Evolutionary conservation across 306 rosid species (phyloP), one percentile per base, ranked within the genome.

Genomic region (Canavalia gladiata): DNA sequence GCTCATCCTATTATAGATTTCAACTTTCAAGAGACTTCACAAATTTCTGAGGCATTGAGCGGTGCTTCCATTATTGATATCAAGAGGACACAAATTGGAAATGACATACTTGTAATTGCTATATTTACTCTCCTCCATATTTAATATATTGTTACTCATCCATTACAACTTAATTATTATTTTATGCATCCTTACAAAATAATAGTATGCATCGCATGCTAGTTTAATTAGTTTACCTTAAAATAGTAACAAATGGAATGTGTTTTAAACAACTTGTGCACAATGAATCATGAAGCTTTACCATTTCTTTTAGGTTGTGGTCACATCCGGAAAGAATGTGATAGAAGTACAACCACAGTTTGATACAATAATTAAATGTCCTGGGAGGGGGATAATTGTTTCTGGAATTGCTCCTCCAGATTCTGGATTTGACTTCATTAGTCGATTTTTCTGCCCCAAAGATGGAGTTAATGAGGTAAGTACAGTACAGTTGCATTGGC

Each of bases 391-490:
- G 82, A 5, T 94, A 10, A 77, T 87, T 72, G 81, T 87, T 74
- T 63, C 97, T 6, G 94, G 87, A 10, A 67, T 63, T 62, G 86
- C 94, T 77, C 86, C 90, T 63, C 77, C 87, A 1, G 88, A 78
- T 8, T 90, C 93, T 0, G 87, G 81, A 45, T 92, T 90, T 84
- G 94, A 92, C 57, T 89, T 86, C 67, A 76, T 66, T 72, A 84
- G 87, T 68, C 79, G 90, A 50, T 84, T 0, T 87, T 90, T 90
- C 84, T 68, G 64, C 81, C 97, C 91, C 0, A 89, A 87, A 82
- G 0, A 5, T 0, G 90, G 91, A 58, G 59, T 89, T 45, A 58
- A 77, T 31, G 95, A 90, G 92, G 97, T 87, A 86, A 28, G 35
- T 76, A 8, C 9, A 43, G 28, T 70, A 30, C 55, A 7, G 6